Evolutionary conservation across 2,329 filamentous ascomycete species (phyloP).

Genomic region (Zasmidium cellare): DNA sequence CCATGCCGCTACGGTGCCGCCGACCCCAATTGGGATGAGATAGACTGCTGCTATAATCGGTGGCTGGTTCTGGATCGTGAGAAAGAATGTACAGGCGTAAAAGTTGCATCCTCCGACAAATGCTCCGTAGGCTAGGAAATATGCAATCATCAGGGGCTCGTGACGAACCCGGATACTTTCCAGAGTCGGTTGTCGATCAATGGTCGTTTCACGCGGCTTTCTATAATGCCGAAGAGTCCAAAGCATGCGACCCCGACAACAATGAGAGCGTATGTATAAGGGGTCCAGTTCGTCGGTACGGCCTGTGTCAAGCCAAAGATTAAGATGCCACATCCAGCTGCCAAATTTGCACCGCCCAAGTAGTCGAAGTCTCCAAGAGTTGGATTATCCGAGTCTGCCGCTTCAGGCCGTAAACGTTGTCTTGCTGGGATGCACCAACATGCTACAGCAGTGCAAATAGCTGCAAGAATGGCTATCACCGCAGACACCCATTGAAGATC

Average conservation of each 20-base stretch:
- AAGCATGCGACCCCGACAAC: neutral
- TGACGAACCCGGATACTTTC: neutral
- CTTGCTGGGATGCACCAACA: neutral
- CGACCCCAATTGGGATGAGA: neutral
- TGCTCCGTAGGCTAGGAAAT: neutral
- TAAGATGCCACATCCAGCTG: neutral
- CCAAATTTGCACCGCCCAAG: neutral
- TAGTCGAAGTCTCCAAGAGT: neutral
- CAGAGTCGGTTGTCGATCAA: neutral
- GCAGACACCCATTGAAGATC: neutral
- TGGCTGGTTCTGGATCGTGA: neutral
- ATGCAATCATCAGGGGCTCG: neutral
- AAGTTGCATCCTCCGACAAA: conserved; percentile 1
- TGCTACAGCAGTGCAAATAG: neutral
- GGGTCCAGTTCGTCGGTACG: neutral
- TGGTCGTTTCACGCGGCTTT: neutral
- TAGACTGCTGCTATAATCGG: neutral
- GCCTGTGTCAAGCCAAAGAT: neutral
- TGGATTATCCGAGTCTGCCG: neutral
- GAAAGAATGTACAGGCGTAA: neutral
- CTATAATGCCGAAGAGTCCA: neutral
- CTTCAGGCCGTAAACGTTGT: neutral
- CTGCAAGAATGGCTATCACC: neutral
- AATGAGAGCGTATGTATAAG: neutral
- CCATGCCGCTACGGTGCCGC: neutral